Evolutionary conservation across 352 stramenopile genomes (phyloP).

Genomic region (Globisporangium splendens): DNA sequence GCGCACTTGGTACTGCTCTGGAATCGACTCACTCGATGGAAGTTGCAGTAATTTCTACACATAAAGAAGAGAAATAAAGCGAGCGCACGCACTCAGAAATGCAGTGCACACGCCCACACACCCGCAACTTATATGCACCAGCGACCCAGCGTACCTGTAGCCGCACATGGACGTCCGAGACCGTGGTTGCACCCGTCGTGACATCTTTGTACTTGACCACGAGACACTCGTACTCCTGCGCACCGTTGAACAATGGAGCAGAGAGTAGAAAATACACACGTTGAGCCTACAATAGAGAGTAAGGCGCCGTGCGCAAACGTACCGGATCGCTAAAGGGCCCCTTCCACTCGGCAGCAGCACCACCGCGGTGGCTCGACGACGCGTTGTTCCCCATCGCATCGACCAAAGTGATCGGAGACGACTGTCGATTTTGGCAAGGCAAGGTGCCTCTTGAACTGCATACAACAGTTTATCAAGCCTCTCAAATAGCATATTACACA

Average conservation of each 20-base stretch:
- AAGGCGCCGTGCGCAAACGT: neutral
- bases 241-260: neutral
- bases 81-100: neutral
- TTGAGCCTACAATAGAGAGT: neutral
- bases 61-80: too few relatives aligned
- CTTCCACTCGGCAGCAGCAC: constrained; percentile 46
- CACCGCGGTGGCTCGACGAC: constrained; percentile 11
- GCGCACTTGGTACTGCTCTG: constrained; percentile 22
- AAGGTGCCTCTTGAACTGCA: neutral
- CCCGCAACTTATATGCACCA: neutral
- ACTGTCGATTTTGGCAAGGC: neutral
- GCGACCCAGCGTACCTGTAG: constrained; percentile 34
- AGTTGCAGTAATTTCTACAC: constrained; percentile 45
- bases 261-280: neutral
- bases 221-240: constrained; percentile 69
- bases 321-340: constrained; percentile 81
- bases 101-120: neutral
- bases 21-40: constrained; percentile 20
- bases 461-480: neutral
- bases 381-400: constrained; percentile 34
- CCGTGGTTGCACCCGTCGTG: constrained; percentile 17
- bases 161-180: constrained; percentile 22
- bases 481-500: neutral
- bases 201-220: constrained; percentile 40
- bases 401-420: neutral